Base-by-base conservation (phyloP, 202 grass and related monocot genomes). In the Cymbopogon flexuosus region DNA sequence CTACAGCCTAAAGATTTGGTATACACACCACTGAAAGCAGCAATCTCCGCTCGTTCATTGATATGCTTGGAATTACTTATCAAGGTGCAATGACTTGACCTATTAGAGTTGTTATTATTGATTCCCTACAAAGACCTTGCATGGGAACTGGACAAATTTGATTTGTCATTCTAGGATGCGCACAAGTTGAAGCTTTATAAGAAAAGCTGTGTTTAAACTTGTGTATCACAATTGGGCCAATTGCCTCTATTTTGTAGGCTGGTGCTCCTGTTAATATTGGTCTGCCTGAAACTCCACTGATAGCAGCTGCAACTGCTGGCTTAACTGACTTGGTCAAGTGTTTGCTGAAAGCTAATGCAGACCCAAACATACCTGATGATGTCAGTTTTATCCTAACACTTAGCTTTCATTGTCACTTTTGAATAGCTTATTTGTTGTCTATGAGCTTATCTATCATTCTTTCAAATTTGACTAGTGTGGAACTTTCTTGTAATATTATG, bases 211-310 rank as follows among this genome's bases (percentile, higher is more conserved):
- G 36, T 76, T 76, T 23, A 30, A 76, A 8, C 10, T 76, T 42
- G 14, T 62, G 56, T 16, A 62, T 62, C 40, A 15, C 23, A 41
- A 40, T 9, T 54, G n/a, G n/a, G n/a, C n/a, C n/a, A n/a, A n/a
- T n/a, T n/a, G n/a, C n/a, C n/a, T 79, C 14, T 27, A 69, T 80
- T 37, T 59, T 70, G 9, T 51, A 84, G 81, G 81, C 81, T 84
- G 51, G 73, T 46, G 73, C 81, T 47, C 18, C 35, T 77, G 81
- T 70, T 42, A 84, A 84, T 70, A 5, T 19, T 70, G 73, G 81
- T 62, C 11, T n/a, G 37, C 81, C 73, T 77, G n/a, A 61, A 36
- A 69, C 39, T 70, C 81, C 81, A 31, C 43, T 84, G 33, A 7
- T 65, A 49, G 14, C 10, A 24, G 73, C 81, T 70, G 73, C 81